Evolutionary conservation across 2,329 filamentous ascomycete species (phyloP).

Genomic region (Ilyonectria sp.): DNA sequence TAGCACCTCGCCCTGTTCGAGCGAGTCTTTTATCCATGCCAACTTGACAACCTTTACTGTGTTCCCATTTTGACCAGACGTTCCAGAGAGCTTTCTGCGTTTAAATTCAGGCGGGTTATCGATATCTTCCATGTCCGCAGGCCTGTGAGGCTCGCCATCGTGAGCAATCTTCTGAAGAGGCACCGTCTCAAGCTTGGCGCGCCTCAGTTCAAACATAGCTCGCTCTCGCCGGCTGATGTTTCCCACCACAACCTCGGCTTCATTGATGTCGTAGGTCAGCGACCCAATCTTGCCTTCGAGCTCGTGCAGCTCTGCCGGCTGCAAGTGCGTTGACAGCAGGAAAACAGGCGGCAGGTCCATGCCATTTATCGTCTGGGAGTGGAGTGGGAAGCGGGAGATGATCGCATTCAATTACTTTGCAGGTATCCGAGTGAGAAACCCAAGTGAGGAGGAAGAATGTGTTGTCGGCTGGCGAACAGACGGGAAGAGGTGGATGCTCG

Average conservation of each 20-base stretch:
- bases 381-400: no score
- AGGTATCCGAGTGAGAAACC: background rate
- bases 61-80: conserved; percentile 13
- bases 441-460: background rate
- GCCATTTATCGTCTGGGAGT: background rate
- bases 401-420: background rate
- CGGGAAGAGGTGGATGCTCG: background rate
- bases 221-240: conserved; percentile 79
- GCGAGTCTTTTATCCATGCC: conserved; percentile 70
- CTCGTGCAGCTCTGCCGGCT: conserved; percentile 72
- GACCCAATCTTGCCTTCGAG: conserved; percentile 76
- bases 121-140: conserved; percentile 14
- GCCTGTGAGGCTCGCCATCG: background rate
- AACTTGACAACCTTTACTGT: conserved; percentile 70
- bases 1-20: conserved; percentile 60
- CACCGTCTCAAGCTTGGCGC: conserved; percentile 73
- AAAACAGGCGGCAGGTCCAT: conserved; percentile 76
- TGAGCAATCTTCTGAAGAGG: conserved; percentile 45
- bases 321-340: conserved; percentile 80
- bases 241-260: conserved; percentile 83
- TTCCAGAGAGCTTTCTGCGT: conserved; percentile 35
- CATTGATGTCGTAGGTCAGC: conserved; percentile 79
- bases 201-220: conserved; percentile 83
- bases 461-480: background rate
- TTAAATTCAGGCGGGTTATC: conserved; percentile 34